Base-by-base conservation (phyloP, 768 basidiomycete species). In the Asterophora parasitica region DNA sequence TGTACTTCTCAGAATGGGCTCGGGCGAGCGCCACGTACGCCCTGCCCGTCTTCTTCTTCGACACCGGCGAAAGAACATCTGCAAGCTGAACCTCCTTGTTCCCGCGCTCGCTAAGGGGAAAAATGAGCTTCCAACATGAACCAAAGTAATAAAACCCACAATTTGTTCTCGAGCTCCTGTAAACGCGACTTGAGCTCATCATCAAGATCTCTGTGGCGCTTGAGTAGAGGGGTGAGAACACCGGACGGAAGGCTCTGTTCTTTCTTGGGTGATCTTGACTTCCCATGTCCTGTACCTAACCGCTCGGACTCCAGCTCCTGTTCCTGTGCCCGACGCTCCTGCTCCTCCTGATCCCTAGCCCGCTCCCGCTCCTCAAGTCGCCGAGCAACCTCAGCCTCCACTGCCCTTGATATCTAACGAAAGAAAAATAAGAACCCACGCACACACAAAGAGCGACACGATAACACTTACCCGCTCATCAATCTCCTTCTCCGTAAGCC, bases 11-110 rank as follows among this genome's bases (percentile, higher is more conserved):
- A 2, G 87, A 88, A 65, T 86, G 81, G 15, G 84, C 77, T 15
- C 90, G 77, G 11, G 90, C 90, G 19, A 90, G 78, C 17, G 85
- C 80, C n/a, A 91, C 85, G 58, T 89, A 89, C 1, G 88, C 88
- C 13, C 85, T 73, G 2, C 88, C 90, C 0, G 84, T 84, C 68
- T 86, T 87, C 75, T 90, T 90, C 64, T 79, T 81, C 9, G 86
- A 85, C 16, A 78, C 74, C 1, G 86, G 86, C 4, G 85, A 88
- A 42, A 88, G 66, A 4, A 75, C 77, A 55, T 81, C 78, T 6
- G 78, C 80, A 13, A 82, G 71, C 42, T 80, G 76, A 4, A 72
- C 62, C 44, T 86, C 85, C 60, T 80, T 78, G 55, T 71, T 78
- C 5, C 77, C 76, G 47, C 75, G 74, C 57, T 86, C 83, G 55